Base-by-base conservation (phyloP, 306 rosid genomes). In the Lathyrus oleraceus region DNA sequence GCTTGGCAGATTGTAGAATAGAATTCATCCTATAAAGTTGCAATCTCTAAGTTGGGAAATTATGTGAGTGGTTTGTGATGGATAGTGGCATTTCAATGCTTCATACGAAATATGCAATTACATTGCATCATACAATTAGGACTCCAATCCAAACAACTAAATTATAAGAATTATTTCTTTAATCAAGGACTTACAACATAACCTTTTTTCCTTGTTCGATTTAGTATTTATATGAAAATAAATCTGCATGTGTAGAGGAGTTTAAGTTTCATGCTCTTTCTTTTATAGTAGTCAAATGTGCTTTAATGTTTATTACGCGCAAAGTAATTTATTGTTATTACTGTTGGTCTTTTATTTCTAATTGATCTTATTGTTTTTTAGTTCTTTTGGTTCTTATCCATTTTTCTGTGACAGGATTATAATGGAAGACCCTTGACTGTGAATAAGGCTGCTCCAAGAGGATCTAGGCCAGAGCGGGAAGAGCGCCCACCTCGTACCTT, bases 381-480 rank as follows among this genome's bases (percentile, higher is more conserved):
- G 39, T 56, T 65, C 35, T 68, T 59, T 62, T 49, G 12, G 9
- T 43, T n/a, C 79, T 63, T 20, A 21, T 48, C 27, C 27, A 12
- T 16, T 54, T 57, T 5, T 62, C 10, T 20, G 14, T 58, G 40
- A 61, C 69, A 95, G 99, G 96, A 89, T 6, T 30, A 78, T 42
- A 82, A 71, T 63, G 99, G 99, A 75, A 88, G 95, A 73, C 28
- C 59, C 12, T 79, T 95, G 92, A 87, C 95, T 47, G 99, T 95
- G 59, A 95, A 91, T 14, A 89, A 85, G 86, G 97, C 99, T 76
- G 79, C 99, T 61, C 95, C 99, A 2, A 89, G 86, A 81, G 99
- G 99, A 67, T 2, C 89, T 38, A 84, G 81, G 15, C 84, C 77
- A 16, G 97, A 91, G 66, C 92, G 88, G n/a, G 78, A 70, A 17